A percentile compares a stretch with the other conserved stretches of the same genome.
phyloP scores from a whole-genome alignment of 1,284 basidiomycete species.

The Xerocomus cyaneibrunnescens region DNA sequence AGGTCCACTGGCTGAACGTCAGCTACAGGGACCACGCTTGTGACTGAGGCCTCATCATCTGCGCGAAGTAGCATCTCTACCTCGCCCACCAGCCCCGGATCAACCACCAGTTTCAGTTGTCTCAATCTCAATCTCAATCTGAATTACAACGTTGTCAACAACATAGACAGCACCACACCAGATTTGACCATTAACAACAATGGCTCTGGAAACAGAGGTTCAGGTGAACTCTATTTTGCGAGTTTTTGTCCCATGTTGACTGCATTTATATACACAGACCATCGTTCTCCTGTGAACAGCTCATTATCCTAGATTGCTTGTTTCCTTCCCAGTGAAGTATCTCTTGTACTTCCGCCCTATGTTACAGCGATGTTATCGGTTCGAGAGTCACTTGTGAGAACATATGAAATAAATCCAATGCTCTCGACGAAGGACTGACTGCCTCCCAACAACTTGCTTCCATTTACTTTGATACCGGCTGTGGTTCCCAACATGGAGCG shows the following conservation, averaged over 20 bases:
- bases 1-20: background rate
- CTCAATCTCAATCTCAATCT: slow-evolving; percentile 5
- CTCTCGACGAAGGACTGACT: no score
- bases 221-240: slow-evolving; percentile 6
- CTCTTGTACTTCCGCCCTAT: background rate
- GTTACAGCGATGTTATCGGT: background rate
- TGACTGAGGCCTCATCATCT: background rate
- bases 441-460: no score
- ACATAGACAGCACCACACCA: background rate
- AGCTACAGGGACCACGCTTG: background rate
- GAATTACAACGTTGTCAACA: slow-evolving; percentile 7
- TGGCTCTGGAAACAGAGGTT: slow-evolving; percentile 5
- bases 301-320: background rate
- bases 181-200: slow-evolving; percentile 14
- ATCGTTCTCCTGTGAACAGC: background rate
- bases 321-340: background rate
- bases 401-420: no score
- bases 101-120: background rate
- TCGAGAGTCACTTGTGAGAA: background rate
- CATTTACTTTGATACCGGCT: no score
- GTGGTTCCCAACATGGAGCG: no score
- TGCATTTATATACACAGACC: no score
- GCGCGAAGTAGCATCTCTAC: background rate
- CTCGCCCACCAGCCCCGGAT: slow-evolving; percentile 7
- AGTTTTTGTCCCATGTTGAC: no score